Evolutionary conservation across 1,139 yeast genomes (phyloP).

Genomic region (Yamadazyma jaroonii): DNA sequence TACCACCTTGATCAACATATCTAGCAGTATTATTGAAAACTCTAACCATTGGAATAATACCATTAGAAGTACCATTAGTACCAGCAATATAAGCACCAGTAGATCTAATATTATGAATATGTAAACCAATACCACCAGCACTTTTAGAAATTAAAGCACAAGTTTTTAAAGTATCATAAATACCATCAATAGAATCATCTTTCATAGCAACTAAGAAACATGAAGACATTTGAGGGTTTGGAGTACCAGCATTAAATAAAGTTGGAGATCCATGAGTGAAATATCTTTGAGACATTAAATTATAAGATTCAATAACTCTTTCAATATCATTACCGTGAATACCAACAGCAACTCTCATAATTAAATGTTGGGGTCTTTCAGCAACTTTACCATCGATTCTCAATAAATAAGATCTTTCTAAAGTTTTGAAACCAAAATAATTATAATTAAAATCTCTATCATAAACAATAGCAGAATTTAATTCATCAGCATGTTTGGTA

Average conservation of each 20-base stretch:
- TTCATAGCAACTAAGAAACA: conserved; percentile 88
- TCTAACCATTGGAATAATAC: conserved; percentile 85
- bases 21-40: conserved; percentile 90
- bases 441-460: conserved; percentile 83
- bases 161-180: conserved; percentile 80
- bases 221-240: conserved; percentile 82
- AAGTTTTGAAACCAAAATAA: conserved; percentile 84
- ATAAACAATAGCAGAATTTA: conserved; percentile 77
- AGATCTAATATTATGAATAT: conserved; percentile 78
- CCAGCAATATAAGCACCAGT: conserved; percentile 88
- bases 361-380: conserved; percentile 87
- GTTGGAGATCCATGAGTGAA: conserved; percentile 93
- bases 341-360: conserved; percentile 88
- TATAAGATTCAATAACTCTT: conserved; percentile 74
- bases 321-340: conserved; percentile 77
- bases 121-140: conserved; percentile 90
- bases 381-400: conserved; percentile 71
- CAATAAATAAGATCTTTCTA: conserved; percentile 78
- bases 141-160: conserved; percentile 86
- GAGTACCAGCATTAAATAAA: conserved; percentile 86
- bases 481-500: conserved; percentile 60
- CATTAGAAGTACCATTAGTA: conserved; percentile 86
- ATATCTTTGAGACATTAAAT: conserved; percentile 77
- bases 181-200: conserved; percentile 89
- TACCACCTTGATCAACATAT: conserved; percentile 93